A percentile compares a stretch with the other conserved stretches of the same genome.
Conservation (phyloP, 345 rosid species). For the Lumnitzera littorea region DNA sequence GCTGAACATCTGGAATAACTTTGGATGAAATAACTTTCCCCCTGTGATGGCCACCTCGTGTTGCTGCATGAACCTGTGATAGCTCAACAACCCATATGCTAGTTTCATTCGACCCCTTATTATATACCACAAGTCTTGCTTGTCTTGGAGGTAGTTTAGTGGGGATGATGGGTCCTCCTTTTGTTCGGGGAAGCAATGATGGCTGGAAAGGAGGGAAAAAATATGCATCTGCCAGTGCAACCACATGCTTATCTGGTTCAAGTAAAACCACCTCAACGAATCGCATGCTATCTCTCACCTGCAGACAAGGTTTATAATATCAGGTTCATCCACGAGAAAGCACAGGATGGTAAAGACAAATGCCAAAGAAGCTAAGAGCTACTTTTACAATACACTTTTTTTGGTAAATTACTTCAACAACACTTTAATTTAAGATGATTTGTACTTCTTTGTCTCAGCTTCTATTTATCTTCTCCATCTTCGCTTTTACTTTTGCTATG, state of each 20-base stretch:
- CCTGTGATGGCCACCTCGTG: constrained; percentile 76
- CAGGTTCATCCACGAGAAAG: neutral
- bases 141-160: constrained; percentile 65
- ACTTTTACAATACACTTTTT: no score
- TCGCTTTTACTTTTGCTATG: no score
- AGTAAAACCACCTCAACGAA: constrained; percentile 59
- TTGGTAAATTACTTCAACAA: no score
- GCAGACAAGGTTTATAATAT: constrained; percentile 1
- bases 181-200: constrained; percentile 60
- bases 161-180: constrained; percentile 63
- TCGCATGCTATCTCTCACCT: constrained; percentile 81
- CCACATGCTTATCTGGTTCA: constrained; percentile 66
- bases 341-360: neutral
- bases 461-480: no score
- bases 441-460: no score
- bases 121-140: constrained; percentile 70
- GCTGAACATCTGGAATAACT: constrained; percentile 69
- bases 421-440: no score
- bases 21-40: constrained; percentile 64
- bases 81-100: constrained; percentile 68
- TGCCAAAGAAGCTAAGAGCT: no score
- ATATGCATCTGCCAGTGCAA: constrained; percentile 75
- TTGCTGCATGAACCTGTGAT: constrained; percentile 65
- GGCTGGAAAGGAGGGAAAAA: constrained; percentile 88
- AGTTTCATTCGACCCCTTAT: constrained; percentile 62